Conservation (phyloP, 2,329 filamentous ascomycete genomes). For the Byssoonygena ceratinophila region DNA sequence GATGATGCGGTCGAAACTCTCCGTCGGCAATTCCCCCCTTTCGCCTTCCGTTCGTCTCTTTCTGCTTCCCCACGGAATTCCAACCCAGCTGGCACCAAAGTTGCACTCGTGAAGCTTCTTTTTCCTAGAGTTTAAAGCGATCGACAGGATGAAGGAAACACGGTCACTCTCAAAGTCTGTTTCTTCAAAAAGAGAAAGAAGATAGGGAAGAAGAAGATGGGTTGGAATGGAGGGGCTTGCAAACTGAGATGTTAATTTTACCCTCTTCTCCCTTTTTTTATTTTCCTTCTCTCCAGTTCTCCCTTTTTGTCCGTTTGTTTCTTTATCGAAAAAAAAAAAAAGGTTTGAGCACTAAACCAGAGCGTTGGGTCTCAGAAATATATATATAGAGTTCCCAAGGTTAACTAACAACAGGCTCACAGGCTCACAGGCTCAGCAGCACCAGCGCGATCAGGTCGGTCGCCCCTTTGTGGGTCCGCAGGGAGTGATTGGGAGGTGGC, state of each 20-base stretch:
- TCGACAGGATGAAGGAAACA: conserved; percentile 8
- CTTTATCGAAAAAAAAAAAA: conserved; percentile 1
- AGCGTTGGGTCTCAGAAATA: conserved; percentile 8
- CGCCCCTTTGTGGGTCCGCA: conserved; percentile 3
- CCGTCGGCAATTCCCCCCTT: background rate
- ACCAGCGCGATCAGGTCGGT: conserved; percentile 6
- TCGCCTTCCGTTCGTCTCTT: background rate
- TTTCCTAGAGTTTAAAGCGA: conserved; percentile 6
- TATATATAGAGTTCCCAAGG: conserved; percentile 7
- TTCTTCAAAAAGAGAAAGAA: background rate
- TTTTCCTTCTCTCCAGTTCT: background rate
- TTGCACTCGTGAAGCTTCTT: conserved; percentile 5
- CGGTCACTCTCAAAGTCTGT: conserved; percentile 4
- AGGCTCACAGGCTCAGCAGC: too few relatives aligned
- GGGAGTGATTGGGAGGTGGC: conserved; percentile 6
- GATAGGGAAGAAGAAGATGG: too few relatives aligned
- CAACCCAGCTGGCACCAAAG: too few relatives aligned
- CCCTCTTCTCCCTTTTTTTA: too few relatives aligned
- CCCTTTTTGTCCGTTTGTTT: background rate
- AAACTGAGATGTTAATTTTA: too few relatives aligned
- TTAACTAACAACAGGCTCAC: too few relatives aligned
- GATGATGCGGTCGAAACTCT: conserved; percentile 5
- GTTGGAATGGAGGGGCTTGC: too few relatives aligned
- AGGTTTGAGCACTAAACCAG: conserved; percentile 11
- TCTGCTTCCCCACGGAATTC: background rate